These are phyloP conservation scores for Alternaria sp. DNA, from an alignment of 2,329 filamentous ascomycete species.

Conservation along the genomic window DNA sequence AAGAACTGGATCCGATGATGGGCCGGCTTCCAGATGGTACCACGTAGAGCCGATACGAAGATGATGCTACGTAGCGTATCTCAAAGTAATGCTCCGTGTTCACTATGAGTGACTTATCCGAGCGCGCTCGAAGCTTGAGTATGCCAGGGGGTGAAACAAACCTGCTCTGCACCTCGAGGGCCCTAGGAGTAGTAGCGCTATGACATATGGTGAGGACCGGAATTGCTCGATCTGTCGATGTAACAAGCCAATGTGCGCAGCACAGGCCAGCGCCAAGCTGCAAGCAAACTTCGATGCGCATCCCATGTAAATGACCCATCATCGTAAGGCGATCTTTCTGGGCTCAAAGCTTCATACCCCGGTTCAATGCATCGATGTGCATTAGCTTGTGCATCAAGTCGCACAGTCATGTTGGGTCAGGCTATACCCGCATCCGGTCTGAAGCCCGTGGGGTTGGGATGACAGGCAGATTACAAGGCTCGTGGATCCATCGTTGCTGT, in stretches of 20 bases:
- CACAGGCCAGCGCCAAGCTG: slow-evolving; percentile 7
- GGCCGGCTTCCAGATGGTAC: neutral
- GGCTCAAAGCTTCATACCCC: neutral
- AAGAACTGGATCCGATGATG: neutral
- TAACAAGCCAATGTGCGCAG: neutral
- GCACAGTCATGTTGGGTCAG: neutral
- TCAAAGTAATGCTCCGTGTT: neutral
- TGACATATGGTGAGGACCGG: neutral
- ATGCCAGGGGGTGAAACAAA: neutral
- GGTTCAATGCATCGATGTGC: neutral
- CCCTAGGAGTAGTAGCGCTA: neutral
- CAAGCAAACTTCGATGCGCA: slow-evolving; percentile 12
- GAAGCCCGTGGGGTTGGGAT: slow-evolving; percentile 1
- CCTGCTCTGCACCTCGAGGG: neutral
- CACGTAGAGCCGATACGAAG: neutral
- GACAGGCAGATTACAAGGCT: slow-evolving; percentile 22
- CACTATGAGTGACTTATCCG: neutral
- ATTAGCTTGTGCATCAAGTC: neutral
- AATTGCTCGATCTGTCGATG: neutral
- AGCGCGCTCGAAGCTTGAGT: neutral
- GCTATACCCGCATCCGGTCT: neutral
- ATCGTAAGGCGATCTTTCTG: neutral
- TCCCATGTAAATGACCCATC: slow-evolving; percentile 1
- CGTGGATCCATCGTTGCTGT: slow-evolving; percentile 8
- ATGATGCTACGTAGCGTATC: neutral